Percentiles rank a stretch among this genome's conserved stretches.
Conservation (phyloP, 345 rosid genomes). For the Psidium friedrichsthalianum region DNA sequence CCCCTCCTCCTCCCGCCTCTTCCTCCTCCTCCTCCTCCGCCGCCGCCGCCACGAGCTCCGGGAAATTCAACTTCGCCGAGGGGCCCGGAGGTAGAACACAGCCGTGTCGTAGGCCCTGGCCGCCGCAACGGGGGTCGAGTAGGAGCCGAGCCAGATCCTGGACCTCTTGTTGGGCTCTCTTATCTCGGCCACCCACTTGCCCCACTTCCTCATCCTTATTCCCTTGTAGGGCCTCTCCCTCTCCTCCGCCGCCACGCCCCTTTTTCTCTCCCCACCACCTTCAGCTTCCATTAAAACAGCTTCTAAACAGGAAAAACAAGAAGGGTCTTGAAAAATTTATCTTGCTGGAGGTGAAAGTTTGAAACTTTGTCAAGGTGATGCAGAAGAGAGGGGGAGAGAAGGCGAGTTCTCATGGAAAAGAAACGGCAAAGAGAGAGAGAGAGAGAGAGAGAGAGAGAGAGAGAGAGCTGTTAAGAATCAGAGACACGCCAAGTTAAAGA, state of each 20-base stretch:
- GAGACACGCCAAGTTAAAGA: conserved; percentile 1
- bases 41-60: conserved; percentile 62
- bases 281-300: neutral
- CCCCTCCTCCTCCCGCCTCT: neutral
- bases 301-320: neutral
- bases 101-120: conserved; percentile 98
- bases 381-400: neutral
- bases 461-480: neutral
- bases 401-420: neutral
- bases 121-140: conserved; percentile 87
- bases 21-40: conserved; percentile 2
- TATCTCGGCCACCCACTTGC: conserved; percentile 99
- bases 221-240: conserved; percentile 69
- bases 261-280: conserved; percentile 9
- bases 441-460: neutral
- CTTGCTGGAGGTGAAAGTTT: neutral
- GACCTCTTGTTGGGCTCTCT: conserved; percentile 95
- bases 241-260: conserved; percentile 3
- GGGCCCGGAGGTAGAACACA: conserved; percentile 82
- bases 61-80: conserved; percentile 87
- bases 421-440: neutral
- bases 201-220: conserved; percentile 99
- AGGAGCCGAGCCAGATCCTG: conserved; percentile 94
- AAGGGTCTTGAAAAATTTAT: neutral
- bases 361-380: conserved; percentile 12